These are phyloP conservation scores for Fusarium newnesense DNA, from an alignment of 2,329 filamentous ascomycete genomes.

Conservation along the genomic window DNA sequence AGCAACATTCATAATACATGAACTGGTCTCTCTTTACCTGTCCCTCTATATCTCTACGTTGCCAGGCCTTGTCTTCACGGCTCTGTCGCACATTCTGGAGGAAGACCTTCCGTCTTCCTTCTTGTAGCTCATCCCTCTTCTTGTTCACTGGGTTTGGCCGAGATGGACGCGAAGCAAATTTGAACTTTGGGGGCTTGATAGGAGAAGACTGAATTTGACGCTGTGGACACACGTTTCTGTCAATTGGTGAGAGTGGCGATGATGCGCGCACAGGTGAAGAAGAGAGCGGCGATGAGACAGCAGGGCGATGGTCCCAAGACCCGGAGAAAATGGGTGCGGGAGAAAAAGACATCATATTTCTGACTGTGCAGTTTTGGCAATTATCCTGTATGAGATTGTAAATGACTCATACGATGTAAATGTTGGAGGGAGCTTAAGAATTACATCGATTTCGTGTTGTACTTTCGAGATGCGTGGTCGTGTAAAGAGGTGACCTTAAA, in stretches of 20 bases:
- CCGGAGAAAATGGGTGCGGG: constrained; percentile 56
- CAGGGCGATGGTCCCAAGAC: constrained; percentile 58
- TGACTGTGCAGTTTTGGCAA: constrained; percentile 42
- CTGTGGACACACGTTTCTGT: constrained; percentile 54
- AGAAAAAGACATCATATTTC: constrained; percentile 56
- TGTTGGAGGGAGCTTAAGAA: neutral
- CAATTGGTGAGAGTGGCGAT: constrained; percentile 57
- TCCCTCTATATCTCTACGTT: constrained; percentile 71
- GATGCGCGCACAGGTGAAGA: constrained; percentile 68
- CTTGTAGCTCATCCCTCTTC: constrained; percentile 69
- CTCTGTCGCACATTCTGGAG: constrained; percentile 73
- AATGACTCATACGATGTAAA: neutral
- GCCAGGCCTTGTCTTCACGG: constrained; percentile 68
- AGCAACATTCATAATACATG: neutral
- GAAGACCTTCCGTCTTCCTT: constrained; percentile 74
- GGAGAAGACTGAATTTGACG: constrained; percentile 59
- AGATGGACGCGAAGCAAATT: constrained; percentile 63
- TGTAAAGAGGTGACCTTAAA: constrained; percentile 34
- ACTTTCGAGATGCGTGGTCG: constrained; percentile 20
- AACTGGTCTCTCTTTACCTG: constrained; percentile 45
- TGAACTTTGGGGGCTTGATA: constrained; percentile 55
- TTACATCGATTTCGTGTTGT: neutral
- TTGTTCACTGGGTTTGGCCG: constrained; percentile 73
- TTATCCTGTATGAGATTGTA: constrained; percentile 47
- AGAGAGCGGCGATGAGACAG: constrained; percentile 58